Evolutionary conservation across 2,329 filamentous ascomycete genomes (phyloP), one percentile per base, ranked within the genome.

Genomic region (Rachicladosporium sp.): DNA sequence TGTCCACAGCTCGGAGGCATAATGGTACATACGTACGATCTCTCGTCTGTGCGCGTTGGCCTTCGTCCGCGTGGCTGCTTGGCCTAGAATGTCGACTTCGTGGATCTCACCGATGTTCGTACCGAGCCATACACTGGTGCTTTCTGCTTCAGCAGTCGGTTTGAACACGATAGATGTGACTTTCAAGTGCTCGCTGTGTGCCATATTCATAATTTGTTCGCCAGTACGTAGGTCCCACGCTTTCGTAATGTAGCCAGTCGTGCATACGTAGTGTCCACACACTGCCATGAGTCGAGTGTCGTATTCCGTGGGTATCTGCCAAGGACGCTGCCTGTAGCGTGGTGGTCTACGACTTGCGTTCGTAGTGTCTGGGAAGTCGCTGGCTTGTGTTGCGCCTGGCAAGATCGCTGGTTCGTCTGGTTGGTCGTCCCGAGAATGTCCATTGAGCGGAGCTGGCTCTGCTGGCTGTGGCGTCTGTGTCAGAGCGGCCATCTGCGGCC

Each of bases 1-100:
- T 0, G 88, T 88, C 91, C 91, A 98, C 58, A 98, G 75, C 53
- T 95, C 84, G 49, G 86, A 85, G 46, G 77, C 80, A 58, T 93
- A 82, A 31, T 89, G 78, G 55, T 85, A 82, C 32, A 98, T 93
- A 51, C 79, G 85, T 46, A 84, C 74, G 37, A 98, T 74, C 50
- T 93, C 84, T 45, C 78, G 73, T 6, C 78, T 76, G 52, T 96
- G 91, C 2, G 83, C 82, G 37, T 70, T 77, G 15, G 15, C 15
- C 51, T 82, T 84, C 11, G 73, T 81, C 21, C 73, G 69, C 10
- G 84, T 68, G 34, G 94, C 69, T 29, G 72, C 76, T 54, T 88
- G 80, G 1, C 78, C 79, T 2, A 70, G 66, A 40, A 96, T 75
- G 57, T 98, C 88, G 33, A 93, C 73, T 62, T 98, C 91, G 56